Evolutionary conservation across 495 filamentous ascomycete species (phyloP), one percentile per base, ranked within the genome.

Genomic region (Neurospora hispaniola): DNA sequence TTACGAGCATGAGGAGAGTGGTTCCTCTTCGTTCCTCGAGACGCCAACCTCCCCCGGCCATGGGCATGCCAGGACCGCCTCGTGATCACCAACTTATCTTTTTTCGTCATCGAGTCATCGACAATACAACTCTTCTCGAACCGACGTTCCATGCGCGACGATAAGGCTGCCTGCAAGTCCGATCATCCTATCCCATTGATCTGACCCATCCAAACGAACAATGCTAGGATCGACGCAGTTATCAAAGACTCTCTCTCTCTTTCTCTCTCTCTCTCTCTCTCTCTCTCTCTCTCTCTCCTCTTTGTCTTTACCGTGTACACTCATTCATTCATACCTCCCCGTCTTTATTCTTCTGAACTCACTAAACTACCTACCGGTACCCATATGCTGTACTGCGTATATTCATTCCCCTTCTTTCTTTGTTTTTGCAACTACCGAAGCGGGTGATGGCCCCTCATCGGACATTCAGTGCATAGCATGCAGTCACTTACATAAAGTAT

Each of bases 71-170:
- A 43, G 35, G 59, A 48, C 69, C 44, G 40, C 66, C 77, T 79
- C 75, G 77, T 79, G 79, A 79, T 78, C 77, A 48, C n/a, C 16
- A 46, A 54, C 27, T 69, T 73, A 74, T 77, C 76, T 78, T 76
- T 76, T 38, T 38, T 38, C 79, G 77, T 79, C 78, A 80, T 80
- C 72, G 59, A 72, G 70, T 62, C 77, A 75, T 71, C 54, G 16
- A 68, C 54, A 42, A 7, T 14, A 38, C 27, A 66, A 31, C 27
- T 66, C 27, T 35, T 7, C 3, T 14, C 27, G 27, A 31, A 38
- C 4, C 35, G 35, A 54, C 46, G 20, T 54, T 59, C 48, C 23
- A 59, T 31, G 48, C 23, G 48, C 48, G 20, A 20, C 48, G 23
- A 62, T 62, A 62, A 62, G 54, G 54, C 54, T 31, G 54, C 23